Evolutionary conservation across 2,329 filamentous ascomycete species (phyloP), one percentile per base, ranked within the genome.

Genomic region (Trichoderma endophyticum): DNA sequence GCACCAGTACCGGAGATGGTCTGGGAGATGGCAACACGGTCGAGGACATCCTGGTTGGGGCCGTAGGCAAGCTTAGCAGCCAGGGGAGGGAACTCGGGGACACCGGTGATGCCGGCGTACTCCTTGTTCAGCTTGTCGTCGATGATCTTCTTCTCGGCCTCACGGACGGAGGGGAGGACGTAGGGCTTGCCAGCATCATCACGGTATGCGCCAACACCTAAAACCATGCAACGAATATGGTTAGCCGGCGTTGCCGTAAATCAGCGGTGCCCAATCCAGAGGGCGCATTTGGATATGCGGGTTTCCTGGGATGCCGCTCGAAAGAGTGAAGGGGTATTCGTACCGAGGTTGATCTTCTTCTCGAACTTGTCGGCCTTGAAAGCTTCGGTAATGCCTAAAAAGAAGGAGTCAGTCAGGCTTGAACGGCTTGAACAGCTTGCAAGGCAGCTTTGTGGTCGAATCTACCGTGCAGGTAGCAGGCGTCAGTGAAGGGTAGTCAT

Each of bases 131-230:
- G 83, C 78, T 90, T 88, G 76, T 89, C 86, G 68, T 91, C 85
- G 74, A 98, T 87, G 75, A 97, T 89, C 86, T 94, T 93, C 83
- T 93, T 87, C 88, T 98, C 96, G 73, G 95, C 96, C 79, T 92
- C 85, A 81, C 91, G 91, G 73, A 99, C 96, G 63, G 95, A 98
- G 73, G 95, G 95, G 74, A 99, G 92, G 75, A 99, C 95, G 83
- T 95, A 98, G 74, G 96, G 96, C 89, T 98, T 98, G 84, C 96
- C 96, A 85, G 94, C 88, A 88, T 98, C 95, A 82, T 98, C 96
- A 81, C 96, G 94, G 90, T 99, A 99, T 80, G 96, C 96, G 80
- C 96, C 96, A 77, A 98, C 96, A 86, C 95, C 92, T 93, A 77
- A n/a, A 56, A 14, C 11, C 21, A 30, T 15, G 62, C 32, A 67